Percentiles rank a stretch among this genome's conserved stretches.
Conservation (phyloP, 169 alveolate species). For the Cryptosporidium andersoni region DNA sequence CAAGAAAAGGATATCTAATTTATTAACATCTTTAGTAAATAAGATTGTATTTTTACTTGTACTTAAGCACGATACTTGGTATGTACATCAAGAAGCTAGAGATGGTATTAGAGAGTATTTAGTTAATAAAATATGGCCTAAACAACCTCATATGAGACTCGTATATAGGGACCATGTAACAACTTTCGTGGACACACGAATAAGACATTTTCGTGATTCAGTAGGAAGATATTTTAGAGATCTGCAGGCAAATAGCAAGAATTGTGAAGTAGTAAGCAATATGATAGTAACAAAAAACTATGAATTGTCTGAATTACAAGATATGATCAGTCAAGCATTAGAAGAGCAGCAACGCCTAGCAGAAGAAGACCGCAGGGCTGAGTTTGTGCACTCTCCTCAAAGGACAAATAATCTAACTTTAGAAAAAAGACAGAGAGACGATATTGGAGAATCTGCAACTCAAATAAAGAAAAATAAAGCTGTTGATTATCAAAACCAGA, state of each 20-base stretch:
- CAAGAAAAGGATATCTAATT: conserved; percentile 53
- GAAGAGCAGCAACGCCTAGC: conserved; percentile 24
- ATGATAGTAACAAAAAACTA: conserved; percentile 69
- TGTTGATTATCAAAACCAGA: no score
- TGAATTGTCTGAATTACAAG: conserved; percentile 51
- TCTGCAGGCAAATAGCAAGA: conserved; percentile 64
- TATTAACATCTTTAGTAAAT: conserved; percentile 56
- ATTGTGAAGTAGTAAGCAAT: conserved; percentile 37
- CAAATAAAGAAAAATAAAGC: no score
- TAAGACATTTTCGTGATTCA: conserved; percentile 64
- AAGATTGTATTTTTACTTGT: conserved; percentile 57
- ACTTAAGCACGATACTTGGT: conserved; percentile 62
- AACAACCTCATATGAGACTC: conserved; percentile 52
- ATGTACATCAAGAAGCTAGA: conserved; percentile 71
- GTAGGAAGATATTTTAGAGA: conserved; percentile 70
- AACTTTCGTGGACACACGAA: conserved; percentile 68
- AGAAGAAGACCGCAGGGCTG: conserved; percentile 25
- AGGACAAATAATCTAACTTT: not conserved
- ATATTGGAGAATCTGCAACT: no score
- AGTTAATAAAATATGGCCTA: conserved; percentile 66
- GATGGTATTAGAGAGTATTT: conserved; percentile 63
- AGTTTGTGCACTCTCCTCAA: conserved; percentile 8
- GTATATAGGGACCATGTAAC: conserved; percentile 64
- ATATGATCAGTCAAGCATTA: conserved; percentile 48
- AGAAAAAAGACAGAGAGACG: not conserved